Conservation (phyloP, 805 yeast genomes). For the Yamadazyma paraphyllophila region DNA sequence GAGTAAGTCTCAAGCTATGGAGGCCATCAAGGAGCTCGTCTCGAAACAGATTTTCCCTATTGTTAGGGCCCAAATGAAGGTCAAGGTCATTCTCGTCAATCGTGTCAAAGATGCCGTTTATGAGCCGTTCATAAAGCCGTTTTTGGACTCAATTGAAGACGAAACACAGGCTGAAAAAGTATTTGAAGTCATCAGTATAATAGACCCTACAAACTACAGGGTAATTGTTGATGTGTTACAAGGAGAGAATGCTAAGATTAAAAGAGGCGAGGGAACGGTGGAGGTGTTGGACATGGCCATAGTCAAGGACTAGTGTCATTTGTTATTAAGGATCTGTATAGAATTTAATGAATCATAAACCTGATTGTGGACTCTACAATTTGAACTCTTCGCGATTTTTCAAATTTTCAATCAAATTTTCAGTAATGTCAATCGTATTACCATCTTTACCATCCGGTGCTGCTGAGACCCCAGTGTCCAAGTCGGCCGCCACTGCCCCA, state of each 20-base stretch:
- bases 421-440: conserved; percentile 40
- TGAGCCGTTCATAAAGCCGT: conserved; percentile 30
- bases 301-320: conserved; percentile 44
- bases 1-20: conserved; percentile 87
- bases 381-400: not conserved
- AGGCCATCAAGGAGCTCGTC: conserved; percentile 78
- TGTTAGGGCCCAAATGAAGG: conserved; percentile 90
- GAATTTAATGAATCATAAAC: too few species aligned
- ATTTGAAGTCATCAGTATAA: conserved; percentile 53
- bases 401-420: not conserved
- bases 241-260: conserved; percentile 43
- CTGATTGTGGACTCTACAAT: not conserved
- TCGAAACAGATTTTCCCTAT: conserved; percentile 85
- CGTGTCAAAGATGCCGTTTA: conserved; percentile 48
- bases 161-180: conserved; percentile 49
- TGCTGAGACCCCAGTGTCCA: conserved; percentile 39
- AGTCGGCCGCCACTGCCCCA: conserved; percentile 53
- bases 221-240: conserved; percentile 61
- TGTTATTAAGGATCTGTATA: not conserved
- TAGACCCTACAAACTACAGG: conserved; percentile 84
- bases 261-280: conserved; percentile 58
- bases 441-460: conserved; percentile 51
- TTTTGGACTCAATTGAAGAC: conserved; percentile 40
- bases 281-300: conserved; percentile 91
- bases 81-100: conserved; percentile 58